phyloP scores from a whole-genome alignment of 1,284 basidiomycete species.

The Cutaneotrichosporon arboriforme region DNA sequence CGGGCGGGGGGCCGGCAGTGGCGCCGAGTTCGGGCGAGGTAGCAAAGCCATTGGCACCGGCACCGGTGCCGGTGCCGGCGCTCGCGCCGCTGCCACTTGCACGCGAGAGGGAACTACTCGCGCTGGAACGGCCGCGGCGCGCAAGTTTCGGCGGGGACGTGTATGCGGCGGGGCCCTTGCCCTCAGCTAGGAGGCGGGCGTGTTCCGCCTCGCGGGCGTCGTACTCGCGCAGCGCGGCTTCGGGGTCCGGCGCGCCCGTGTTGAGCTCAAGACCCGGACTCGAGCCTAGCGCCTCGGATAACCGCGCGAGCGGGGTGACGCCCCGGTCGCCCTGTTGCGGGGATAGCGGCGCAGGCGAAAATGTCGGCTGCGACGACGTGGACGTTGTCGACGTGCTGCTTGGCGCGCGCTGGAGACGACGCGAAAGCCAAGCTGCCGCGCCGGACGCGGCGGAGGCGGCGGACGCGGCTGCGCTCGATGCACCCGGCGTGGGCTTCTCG shows the following conservation, averaged over 20 bases:
- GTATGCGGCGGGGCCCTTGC: constrained; percentile 21
- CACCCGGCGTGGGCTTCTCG: constrained; percentile 1
- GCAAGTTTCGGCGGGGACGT: constrained; percentile 26
- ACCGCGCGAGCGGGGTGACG: constrained; percentile 21
- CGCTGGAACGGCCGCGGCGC: constrained; percentile 5
- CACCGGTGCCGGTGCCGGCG: background rate
- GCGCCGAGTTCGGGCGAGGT: background rate
- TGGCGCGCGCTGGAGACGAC: constrained; percentile 9
- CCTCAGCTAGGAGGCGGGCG: constrained; percentile 25
- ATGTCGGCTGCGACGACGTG: background rate
- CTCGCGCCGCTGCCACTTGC: background rate
- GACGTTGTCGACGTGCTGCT: background rate
- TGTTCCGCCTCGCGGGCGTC: constrained; percentile 31
- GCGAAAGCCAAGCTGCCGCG: constrained; percentile 8
- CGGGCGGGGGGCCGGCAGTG: background rate
- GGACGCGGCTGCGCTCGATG: background rate
- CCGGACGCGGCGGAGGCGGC: background rate
- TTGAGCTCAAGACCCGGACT: constrained; percentile 5
- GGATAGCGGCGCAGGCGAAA: background rate
- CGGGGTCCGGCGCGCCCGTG: constrained; percentile 5
- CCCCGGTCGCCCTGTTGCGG: background rate
- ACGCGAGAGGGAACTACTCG: background rate
- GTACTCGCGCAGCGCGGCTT: constrained; percentile 25
- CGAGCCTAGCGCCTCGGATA: constrained; percentile 22
- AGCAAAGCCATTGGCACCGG: background rate